Evolutionary conservation across 176 grass and related monocot species (phyloP).

Genomic region (Tillandsia fasciculata): DNA sequence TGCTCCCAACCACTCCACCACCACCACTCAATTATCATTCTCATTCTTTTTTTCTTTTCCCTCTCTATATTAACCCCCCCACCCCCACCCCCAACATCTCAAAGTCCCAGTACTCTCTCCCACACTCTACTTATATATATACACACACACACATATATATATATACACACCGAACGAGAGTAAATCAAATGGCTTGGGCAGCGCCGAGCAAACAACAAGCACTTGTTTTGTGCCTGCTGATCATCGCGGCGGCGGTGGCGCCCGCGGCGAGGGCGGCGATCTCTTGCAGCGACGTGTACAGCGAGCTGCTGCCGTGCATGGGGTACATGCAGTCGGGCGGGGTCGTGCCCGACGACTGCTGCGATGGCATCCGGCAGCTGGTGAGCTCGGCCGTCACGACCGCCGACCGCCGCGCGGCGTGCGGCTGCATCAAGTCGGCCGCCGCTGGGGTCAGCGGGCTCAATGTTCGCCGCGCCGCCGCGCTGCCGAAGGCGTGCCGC

Average conservation of each 20-base stretch:
- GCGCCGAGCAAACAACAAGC: too few relatives aligned
- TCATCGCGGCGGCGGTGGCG: neutral
- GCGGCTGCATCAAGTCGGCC: conserved; percentile 20
- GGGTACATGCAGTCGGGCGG: conserved; percentile 19
- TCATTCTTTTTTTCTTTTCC: too few relatives aligned
- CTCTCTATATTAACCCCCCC: too few relatives aligned
- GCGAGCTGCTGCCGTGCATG: conserved; percentile 31
- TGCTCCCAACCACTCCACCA: too few relatives aligned
- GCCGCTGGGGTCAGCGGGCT: conserved; percentile 6
- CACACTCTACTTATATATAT: neutral
- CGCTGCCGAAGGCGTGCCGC: conserved; percentile 14
- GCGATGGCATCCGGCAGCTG: conserved; percentile 25
- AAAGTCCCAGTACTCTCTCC: too few relatives aligned
- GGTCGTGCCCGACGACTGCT: neutral
- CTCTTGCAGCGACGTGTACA: conserved; percentile 32
- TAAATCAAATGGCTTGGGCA: too few relatives aligned
- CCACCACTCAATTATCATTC: too few relatives aligned
- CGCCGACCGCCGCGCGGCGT: conserved; percentile 7
- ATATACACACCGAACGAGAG: too few relatives aligned
- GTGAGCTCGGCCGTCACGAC: conserved; percentile 5
- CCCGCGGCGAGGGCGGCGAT: conserved; percentile 8
- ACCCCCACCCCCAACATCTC: too few relatives aligned
- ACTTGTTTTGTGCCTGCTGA: neutral
- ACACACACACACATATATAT: too few relatives aligned
- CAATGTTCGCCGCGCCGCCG: neutral